Evolutionary conservation across 331 rosid genomes (phyloP), one percentile per base, ranked within the genome.

Genomic region (Malus hybrid): DNA sequence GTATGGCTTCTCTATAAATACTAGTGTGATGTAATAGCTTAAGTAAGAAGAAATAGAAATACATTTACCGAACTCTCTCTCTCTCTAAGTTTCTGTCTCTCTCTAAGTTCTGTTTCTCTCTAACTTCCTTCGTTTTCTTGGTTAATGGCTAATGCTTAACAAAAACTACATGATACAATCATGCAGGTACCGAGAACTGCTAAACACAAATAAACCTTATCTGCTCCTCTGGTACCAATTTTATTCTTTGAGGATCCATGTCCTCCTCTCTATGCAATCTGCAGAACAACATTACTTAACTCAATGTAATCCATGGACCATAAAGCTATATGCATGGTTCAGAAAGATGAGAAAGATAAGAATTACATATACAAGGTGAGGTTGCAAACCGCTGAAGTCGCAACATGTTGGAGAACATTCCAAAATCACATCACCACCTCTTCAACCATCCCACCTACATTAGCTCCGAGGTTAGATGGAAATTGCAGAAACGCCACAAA

Each of bases 381-480:
- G 97, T 71, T 85, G 90, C 85, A 92, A 85, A 78, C 97, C 83
- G 20, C 97, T 92, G 73, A 88, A 90, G 83, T 94, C 99, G 97
- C 97, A 92, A 82, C 90, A 85, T 67, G 86, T 81, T 31, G 85
- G 82, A 76, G 97, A 90, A 80, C 97, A 87, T 84, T 92, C 87
- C 82, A 94, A 78, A 77, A 94, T 87, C 76, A 94, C 97, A 71
- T 92, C 96, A 36, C 99, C 99, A 0, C 99, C 99, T 81, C 88
- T 90, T 64, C 97, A 96, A 56, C 97, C 99, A 84, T 82, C 55
- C 92, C 97, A 84, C 99, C 97, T 94, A 69, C 64, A 77, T 83
- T 73, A 73, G 83, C 60, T 71, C 63, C 44, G 1, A 13, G 65
- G 67, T 59, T 14, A 78, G 32, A 65, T 29, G 76, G n/a, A 42